A percentile compares a stretch with the other conserved stretches of the same genome.
Evolutionary conservation across 768 basidiomycete genomes (phyloP).

Genomic region (Lactarius sanguifluus): DNA sequence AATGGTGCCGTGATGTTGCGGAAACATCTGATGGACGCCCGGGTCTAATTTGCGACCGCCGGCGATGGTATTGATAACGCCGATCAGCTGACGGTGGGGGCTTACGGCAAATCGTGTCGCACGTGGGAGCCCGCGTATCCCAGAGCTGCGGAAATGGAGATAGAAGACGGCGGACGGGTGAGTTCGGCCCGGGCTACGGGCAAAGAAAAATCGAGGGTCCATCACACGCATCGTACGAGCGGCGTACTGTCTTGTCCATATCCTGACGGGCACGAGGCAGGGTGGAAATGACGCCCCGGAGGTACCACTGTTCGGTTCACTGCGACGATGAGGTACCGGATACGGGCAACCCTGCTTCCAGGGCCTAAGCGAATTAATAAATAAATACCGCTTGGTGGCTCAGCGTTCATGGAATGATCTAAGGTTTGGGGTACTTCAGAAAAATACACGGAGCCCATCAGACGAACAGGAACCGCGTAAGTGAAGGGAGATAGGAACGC

Average conservation of each 20-base stretch:
- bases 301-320: neutral
- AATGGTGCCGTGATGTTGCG: slow-evolving; percentile 11
- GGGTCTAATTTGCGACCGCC: slow-evolving; percentile 5
- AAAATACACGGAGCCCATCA: slow-evolving; percentile 16
- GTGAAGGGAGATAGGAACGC: slow-evolving; percentile 15
- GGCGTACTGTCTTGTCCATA: neutral
- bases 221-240: neutral
- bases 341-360: neutral
- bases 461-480: slow-evolving; percentile 9
- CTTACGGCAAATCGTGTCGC: slow-evolving; percentile 14
- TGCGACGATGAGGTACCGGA: slow-evolving; percentile 4
- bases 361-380: slow-evolving; percentile 9
- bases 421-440: slow-evolving; percentile 24
- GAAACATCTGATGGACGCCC: slow-evolving; percentile 18
- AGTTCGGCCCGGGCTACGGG: neutral
- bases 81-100: slow-evolving; percentile 21
- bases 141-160: slow-evolving; percentile 12
- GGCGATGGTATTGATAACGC: slow-evolving; percentile 13
- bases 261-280: slow-evolving; percentile 2
- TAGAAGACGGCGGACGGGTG: neutral
- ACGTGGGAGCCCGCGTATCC: slow-evolving; percentile 12
- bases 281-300: neutral
- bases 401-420: slow-evolving; percentile 11
- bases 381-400: slow-evolving; percentile 15
- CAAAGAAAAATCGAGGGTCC: neutral